A percentile compares a stretch with the other conserved stretches of the same genome.
Conservation (phyloP, 306 rosid genomes). For the Prunus fruticosa region DNA sequence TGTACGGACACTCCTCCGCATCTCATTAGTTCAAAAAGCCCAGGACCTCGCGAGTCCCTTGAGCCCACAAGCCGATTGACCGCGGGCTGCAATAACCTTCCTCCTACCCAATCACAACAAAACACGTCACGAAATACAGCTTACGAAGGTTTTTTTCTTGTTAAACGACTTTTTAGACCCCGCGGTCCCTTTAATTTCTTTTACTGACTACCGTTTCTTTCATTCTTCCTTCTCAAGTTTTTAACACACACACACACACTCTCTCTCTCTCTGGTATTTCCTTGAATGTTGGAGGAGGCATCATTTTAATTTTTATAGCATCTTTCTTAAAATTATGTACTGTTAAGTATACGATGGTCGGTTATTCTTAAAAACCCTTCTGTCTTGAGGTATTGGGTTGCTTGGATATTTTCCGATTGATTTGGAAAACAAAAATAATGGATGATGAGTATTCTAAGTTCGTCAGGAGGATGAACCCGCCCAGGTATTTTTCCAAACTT, state of each 20-base stretch:
- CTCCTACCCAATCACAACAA: neutral
- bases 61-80: neutral
- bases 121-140: neutral
- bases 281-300: conserved; percentile 36
- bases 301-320: neutral
- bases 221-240: neutral
- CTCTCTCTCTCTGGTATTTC: neutral
- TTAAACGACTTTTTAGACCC: neutral
- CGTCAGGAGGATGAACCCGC: conserved; percentile 64
- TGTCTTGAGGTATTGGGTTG: neutral
- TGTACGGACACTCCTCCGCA: conserved; percentile 12
- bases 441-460: conserved; percentile 61
- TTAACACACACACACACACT: neutral
- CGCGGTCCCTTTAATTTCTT: neutral
- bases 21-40: neutral
- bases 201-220: neutral
- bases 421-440: conserved; percentile 15
- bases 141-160: neutral
- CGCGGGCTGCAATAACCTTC: neutral
- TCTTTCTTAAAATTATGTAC: neutral
- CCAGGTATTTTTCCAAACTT: conserved; percentile 33
- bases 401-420: neutral
- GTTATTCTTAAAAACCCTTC: neutral
- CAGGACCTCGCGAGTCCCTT: neutral
- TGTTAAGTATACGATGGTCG: neutral